Percentiles rank a stretch among this genome's conserved stretches.
Conservation (phyloP, 108 stramenopile species). For the Nannochloropsis oceanica region DNA sequence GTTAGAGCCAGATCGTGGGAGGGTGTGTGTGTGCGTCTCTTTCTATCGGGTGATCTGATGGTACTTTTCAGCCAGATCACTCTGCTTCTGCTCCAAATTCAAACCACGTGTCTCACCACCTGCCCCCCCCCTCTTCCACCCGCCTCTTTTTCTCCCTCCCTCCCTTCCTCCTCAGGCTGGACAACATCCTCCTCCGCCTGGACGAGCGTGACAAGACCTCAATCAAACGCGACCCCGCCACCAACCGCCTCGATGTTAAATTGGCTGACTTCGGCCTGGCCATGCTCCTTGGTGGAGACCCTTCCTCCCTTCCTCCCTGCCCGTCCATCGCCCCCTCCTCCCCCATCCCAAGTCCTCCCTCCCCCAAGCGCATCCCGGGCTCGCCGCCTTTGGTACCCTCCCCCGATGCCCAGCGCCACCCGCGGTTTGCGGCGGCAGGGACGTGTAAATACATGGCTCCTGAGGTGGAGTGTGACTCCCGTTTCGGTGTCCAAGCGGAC, state of each 20-base stretch:
- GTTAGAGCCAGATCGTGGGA: too few species aligned
- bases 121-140: too few species aligned
- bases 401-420: not conserved
- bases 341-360: not conserved
- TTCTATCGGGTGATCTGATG: too few species aligned
- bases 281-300: not conserved
- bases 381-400: not conserved
- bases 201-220: not conserved
- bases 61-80: too few species aligned
- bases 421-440: not conserved
- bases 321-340: not conserved
- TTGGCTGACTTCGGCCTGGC: not conserved
- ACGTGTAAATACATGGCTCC: not conserved
- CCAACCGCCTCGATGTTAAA: not conserved
- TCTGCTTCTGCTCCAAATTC: too few species aligned
- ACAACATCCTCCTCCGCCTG: not conserved
- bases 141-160: not conserved
- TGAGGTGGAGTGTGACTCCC: not conserved
- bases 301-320: too few species aligned
- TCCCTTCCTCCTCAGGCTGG: not conserved
- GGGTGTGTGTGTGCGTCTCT: too few species aligned
- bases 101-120: too few species aligned
- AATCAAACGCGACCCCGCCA: not conserved
- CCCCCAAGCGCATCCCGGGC: not conserved
- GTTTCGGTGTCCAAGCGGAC: not conserved